These are phyloP conservation scores for Teratosphaeriaceae sp. DNA, from an alignment of 2,329 filamentous ascomycete species.

Conservation along the genomic window DNA sequence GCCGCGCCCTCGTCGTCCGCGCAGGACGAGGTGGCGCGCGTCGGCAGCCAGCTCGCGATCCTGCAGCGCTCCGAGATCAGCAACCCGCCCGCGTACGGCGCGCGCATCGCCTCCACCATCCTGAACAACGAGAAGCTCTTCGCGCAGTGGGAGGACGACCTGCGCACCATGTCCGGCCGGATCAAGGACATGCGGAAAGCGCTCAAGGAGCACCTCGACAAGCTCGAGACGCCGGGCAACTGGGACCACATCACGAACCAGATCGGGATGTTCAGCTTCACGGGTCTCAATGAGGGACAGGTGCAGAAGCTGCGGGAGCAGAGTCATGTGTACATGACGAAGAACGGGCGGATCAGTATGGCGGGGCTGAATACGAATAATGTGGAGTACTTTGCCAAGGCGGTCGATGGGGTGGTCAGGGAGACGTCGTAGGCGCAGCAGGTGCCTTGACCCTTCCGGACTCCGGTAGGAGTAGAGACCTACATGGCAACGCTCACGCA, in stretches of 20 bases:
- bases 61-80: constrained; percentile 96
- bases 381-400: constrained; percentile 86
- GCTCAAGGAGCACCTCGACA: constrained; percentile 73
- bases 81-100: constrained; percentile 92
- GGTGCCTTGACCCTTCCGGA: too few species aligned
- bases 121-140: constrained; percentile 80
- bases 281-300: constrained; percentile 67
- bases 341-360: constrained; percentile 98
- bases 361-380: constrained; percentile 92
- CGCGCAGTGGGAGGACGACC: constrained; percentile 84
- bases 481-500: too few species aligned
- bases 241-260: constrained; percentile 99
- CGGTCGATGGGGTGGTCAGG: constrained; percentile 76
- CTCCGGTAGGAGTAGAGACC: too few species aligned
- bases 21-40: constrained; percentile 50
- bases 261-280: constrained; percentile 99
- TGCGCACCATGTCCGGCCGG: constrained; percentile 88
- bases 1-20: constrained; percentile 66
- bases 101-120: constrained; percentile 75
- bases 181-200: constrained; percentile 87
- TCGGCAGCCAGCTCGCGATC: constrained; percentile 84
- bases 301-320: constrained; percentile 63
- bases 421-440: constrained; percentile 31
- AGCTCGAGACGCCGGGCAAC: constrained; percentile 74
- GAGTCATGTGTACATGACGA: constrained; percentile 82